phyloP scores from a whole-genome alignment of 2,329 filamentous ascomycete species.

The Claviceps digitariae region DNA sequence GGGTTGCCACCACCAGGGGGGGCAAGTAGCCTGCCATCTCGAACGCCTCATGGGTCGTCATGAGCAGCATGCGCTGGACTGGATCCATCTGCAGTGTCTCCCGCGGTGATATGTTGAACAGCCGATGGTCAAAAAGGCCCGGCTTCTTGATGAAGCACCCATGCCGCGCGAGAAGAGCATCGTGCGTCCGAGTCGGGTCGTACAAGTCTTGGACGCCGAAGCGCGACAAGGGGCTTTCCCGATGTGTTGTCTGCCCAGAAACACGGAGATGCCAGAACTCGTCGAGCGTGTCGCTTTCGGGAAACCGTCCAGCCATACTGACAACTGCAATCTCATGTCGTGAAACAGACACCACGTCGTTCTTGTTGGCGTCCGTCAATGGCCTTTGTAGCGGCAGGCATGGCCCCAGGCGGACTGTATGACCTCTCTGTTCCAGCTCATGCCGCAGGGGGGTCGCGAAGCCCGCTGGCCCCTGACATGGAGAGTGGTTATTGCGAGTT shows the following conservation, averaged over 20 bases:
- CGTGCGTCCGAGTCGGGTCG: not conserved
- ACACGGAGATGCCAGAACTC: not conserved
- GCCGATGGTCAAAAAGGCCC: slow-evolving; percentile 59
- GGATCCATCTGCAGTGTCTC: slow-evolving; percentile 67
- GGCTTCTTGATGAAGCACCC: slow-evolving; percentile 60
- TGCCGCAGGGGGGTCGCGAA: not conserved
- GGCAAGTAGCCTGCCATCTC: slow-evolving; percentile 41
- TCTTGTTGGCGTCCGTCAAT: not conserved
- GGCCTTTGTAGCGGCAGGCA: not conserved
- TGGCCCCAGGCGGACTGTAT: not conserved
- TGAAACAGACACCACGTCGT: not conserved
- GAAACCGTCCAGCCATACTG: not conserved
- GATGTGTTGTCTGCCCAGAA: not conserved
- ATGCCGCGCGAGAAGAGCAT: slow-evolving; percentile 11
- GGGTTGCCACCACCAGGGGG: not conserved
- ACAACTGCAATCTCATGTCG: not conserved
- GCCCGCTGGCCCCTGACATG: not conserved
- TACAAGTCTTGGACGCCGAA: not conserved
- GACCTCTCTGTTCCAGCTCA: not conserved
- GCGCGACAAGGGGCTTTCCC: not conserved
- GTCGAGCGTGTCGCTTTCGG: not conserved
- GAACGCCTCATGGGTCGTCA: slow-evolving; percentile 67
- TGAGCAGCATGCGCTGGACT: slow-evolving; percentile 58
- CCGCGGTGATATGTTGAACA: slow-evolving; percentile 74
- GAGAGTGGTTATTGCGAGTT: not conserved